These are phyloP conservation scores for Zancudomyces culisetae DNA, from an alignment of 371 early-diverging fungal species.

Conservation along the genomic window DNA sequence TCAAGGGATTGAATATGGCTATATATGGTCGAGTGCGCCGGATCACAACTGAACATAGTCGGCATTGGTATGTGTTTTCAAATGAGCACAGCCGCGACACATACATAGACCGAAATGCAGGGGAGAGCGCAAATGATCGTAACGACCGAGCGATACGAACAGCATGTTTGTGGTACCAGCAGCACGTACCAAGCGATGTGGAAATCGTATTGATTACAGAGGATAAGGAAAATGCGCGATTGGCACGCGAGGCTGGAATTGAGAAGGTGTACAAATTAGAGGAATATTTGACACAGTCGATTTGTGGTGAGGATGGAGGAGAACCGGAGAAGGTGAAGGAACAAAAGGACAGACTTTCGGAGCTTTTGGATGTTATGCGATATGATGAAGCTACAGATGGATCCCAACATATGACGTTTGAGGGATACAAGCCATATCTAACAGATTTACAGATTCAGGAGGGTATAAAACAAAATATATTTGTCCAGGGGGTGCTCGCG, in stretches of 20 bases:
- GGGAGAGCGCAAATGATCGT: constrained; percentile 79
- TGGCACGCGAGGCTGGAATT: constrained; percentile 43
- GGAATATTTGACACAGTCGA: constrained; percentile 28
- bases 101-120: constrained; percentile 54
- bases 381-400: background rate
- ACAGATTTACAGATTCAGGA: constrained; percentile 50
- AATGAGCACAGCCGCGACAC: constrained; percentile 87
- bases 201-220: constrained; percentile 63
- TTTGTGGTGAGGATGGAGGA: constrained; percentile 50
- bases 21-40: constrained; percentile 62
- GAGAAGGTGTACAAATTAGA: constrained; percentile 17
- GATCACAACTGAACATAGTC: constrained; percentile 28
- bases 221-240: constrained; percentile 63
- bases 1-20: constrained; percentile 54
- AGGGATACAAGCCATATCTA: constrained; percentile 36
- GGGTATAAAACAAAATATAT: constrained; percentile 61
- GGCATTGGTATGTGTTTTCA: constrained; percentile 72
- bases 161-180: constrained; percentile 61
- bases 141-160: constrained; percentile 86
- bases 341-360: no score
- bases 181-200: constrained; percentile 38
- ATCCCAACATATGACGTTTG: no score
- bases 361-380: no score
- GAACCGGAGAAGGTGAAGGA: no score
- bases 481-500: constrained; percentile 60